Evolutionary conservation across 208 protist species (phyloP).

Genomic region (Novymonas esmeraldas): DNA sequence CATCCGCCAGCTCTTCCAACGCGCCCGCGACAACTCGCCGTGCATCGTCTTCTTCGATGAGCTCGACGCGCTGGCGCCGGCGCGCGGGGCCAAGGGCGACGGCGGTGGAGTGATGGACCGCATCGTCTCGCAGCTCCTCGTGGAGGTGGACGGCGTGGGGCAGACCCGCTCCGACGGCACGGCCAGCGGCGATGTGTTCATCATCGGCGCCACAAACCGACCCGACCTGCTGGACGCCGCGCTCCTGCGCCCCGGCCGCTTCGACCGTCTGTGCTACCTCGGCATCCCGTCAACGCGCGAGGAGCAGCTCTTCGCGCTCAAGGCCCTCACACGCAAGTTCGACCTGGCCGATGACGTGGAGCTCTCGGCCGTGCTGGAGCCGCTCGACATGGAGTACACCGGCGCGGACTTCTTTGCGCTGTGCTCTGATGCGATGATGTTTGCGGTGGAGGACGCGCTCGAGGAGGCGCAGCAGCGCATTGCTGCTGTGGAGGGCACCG

Average conservation of each 20-base stretch:
- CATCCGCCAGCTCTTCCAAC: slow-evolving; percentile 90
- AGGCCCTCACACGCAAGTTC: slow-evolving; percentile 88
- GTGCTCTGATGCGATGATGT: slow-evolving; percentile 95
- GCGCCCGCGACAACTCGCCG: slow-evolving; percentile 85
- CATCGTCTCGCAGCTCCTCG: slow-evolving; percentile 92
- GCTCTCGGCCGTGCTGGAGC: slow-evolving; percentile 57
- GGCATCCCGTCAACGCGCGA: slow-evolving; percentile 74
- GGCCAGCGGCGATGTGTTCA: slow-evolving; percentile 85
- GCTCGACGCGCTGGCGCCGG: slow-evolving; percentile 90
- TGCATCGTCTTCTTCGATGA: slow-evolving; percentile 96
- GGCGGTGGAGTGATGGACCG: slow-evolving; percentile 94
- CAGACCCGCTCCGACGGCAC: slow-evolving; percentile 77
- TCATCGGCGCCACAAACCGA: slow-evolving; percentile 93
- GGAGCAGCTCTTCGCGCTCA: slow-evolving; percentile 82
- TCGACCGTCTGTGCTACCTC: slow-evolving; percentile 90
- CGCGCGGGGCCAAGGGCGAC: slow-evolving; percentile 86
- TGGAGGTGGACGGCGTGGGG: slow-evolving; percentile 90
- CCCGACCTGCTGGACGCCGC: slow-evolving; percentile 92
- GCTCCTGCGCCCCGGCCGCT: slow-evolving; percentile 92
- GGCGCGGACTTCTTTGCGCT: slow-evolving; percentile 96
- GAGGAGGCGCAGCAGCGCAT: slow-evolving; percentile 32
- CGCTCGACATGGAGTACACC: slow-evolving; percentile 87
- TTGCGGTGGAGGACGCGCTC: slow-evolving; percentile 90
- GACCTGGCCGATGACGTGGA: slow-evolving; percentile 66
- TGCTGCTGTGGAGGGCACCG: neutral